Base-by-base conservation (phyloP, 352 stramenopile genomes). In the Phytophthora crassamura region DNA sequence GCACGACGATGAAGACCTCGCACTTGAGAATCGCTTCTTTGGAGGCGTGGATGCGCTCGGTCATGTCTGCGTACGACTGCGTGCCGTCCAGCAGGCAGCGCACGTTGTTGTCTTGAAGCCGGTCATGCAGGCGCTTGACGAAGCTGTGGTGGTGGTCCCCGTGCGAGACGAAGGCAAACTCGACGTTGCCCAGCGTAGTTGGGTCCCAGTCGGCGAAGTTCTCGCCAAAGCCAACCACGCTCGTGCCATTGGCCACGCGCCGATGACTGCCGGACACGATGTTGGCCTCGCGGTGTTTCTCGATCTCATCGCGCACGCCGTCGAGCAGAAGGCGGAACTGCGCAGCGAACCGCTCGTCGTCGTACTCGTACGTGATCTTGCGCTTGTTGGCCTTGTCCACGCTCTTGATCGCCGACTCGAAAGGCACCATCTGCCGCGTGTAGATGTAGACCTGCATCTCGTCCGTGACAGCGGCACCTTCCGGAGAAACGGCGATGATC, bases 401-500 rank as follows among this genome's bases (percentile, higher is more conserved):
- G 22, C 59, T 65, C n/a, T 72, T 78, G 67, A 94, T 92, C 11
- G 83, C 69, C 10, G 75, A 69, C 69, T 93, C 83, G 47, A 94
- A 94, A 34, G 86, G 84, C 30, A 94, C 78, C 67, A 94, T 93
- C 59, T 93, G 84, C 4, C 86, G 82, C 32, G 86, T 92, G 72
- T 92, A 92, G 22, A 94, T 75, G 68, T 94, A 94, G 62, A 92
- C 84, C 51, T 94, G 84, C 66, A 94, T 78, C 49, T 94, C 84
- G 10, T 93, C 83, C 11, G 75, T 85, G 20, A 93, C 75, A 3
- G 63, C 36, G 7, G 69, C 79, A 52, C 67, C 69, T 55, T 94
- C 84, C 0, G 82, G 80, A 15, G 82, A 93, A 1, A 90, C 70
- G 8, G 86, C 82, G 35, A 91, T 80, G 45, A 91, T 91, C 7